phyloP scores from a whole-genome alignment of 352 stramenopile genomes.

The Phytophthora syringae region DNA sequence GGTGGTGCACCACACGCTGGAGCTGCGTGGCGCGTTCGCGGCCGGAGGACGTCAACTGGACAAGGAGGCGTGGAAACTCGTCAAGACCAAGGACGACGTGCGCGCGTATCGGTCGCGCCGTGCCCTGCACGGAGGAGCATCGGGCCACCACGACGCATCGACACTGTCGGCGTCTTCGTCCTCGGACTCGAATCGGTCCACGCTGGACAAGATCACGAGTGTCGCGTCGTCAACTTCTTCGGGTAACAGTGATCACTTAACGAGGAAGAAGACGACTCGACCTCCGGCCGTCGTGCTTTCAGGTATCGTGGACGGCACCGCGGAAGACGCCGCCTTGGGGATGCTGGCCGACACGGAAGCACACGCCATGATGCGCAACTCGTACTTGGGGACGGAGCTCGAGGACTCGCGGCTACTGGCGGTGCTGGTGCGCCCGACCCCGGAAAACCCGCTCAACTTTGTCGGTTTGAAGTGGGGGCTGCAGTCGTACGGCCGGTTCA shows the following conservation, averaged over 20 bases:
- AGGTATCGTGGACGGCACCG: constrained; percentile 29
- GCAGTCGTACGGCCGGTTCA: constrained; percentile 38
- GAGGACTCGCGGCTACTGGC: constrained; percentile 41
- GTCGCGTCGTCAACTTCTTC: constrained; percentile 28
- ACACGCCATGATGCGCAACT: constrained; percentile 37
- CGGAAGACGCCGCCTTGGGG: constrained; percentile 43
- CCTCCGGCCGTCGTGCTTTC: constrained; percentile 32
- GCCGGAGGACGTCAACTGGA: constrained; percentile 32
- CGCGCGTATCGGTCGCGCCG: constrained; percentile 34
- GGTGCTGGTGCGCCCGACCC: constrained; percentile 29
- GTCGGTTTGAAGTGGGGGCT: constrained; percentile 46
- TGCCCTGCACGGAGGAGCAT: constrained; percentile 14
- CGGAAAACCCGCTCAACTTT: constrained; percentile 44
- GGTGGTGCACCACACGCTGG: constrained; percentile 37
- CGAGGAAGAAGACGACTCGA: constrained; percentile 27
- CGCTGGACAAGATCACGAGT: constrained; percentile 30
- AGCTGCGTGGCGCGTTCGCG: constrained; percentile 33
- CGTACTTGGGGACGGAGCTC: constrained; percentile 38
- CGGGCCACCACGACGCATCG: constrained; percentile 2
- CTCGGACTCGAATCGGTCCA: constrained; percentile 18
- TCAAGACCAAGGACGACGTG: constrained; percentile 42
- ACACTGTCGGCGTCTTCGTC: constrained; percentile 25
- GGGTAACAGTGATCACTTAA: constrained; percentile 19
- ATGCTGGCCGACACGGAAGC: constrained; percentile 42
- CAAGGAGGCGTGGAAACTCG: constrained; percentile 38